Base-by-base conservation (phyloP, 768 basidiomycete genomes). In the Pisolithus marmoratus region DNA sequence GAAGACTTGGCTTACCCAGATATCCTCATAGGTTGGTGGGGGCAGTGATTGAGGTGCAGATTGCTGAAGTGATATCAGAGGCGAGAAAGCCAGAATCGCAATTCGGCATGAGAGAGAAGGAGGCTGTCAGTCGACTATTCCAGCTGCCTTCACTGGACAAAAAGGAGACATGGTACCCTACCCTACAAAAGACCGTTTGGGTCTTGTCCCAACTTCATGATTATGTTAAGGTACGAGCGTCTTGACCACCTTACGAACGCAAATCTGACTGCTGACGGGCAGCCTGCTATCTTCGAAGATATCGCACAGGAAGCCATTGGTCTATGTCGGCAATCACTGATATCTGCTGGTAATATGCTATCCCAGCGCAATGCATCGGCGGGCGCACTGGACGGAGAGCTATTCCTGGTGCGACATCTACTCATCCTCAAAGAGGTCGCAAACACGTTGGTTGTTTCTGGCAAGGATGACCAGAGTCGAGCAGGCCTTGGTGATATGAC, bases 281-380 rank as follows among this genome's bases (percentile, higher is more conserved):
- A 98, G 94, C 85, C 90, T n/a, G 86, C 84, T 1, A 94, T 97
- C 52, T 99, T 96, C 53, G 89, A 94, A 60, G 96, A 99, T 65
- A 89, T 98, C 38, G 94, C 95, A 0, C 90, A 94, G 70, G 94
- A 97, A 70, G 91, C 94, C 0, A 77, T 96, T 29, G 75, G 79
- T 12, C 73, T 92, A 4, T 95, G 94, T 65, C 81, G 85, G 34
- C 78, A 85, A 53, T 95, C 94, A 0, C 78, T 98, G 4, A 74
- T 87, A 34, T 67, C 78, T 5, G 92, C 90, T 0, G 78, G 87
- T 0, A 78, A 85, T n/a, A 71, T 76, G 20, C 74, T 97, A 46
- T 74, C 78, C 22, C 65, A 66, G 27, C 79, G 77, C 46, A 74
- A 74, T 37, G 68, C 72, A 15, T 70, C 76, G 20, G 57, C 71